Conservation (phyloP, 1,139 yeast species). For the Debaryomyces coudertii region DNA sequence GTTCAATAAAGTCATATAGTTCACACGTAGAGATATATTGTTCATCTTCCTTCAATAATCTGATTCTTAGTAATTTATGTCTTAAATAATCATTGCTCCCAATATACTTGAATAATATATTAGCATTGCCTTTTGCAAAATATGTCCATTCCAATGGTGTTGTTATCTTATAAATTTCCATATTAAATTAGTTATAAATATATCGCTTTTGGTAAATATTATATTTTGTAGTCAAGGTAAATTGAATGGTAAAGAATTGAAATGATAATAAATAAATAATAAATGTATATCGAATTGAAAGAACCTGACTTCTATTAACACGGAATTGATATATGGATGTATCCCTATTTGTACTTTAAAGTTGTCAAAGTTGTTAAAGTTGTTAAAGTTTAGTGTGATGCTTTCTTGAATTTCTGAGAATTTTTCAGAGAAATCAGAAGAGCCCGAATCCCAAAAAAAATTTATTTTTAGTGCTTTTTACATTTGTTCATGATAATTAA, state of each 20-base stretch:
- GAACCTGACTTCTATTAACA: background rate
- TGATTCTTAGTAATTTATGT: slow-evolving; percentile 40
- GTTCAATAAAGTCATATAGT: slow-evolving; percentile 46
- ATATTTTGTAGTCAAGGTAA: background rate
- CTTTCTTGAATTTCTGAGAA: slow-evolving; percentile 1
- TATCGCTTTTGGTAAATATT: background rate
- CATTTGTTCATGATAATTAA: background rate
- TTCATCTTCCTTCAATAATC: slow-evolving; percentile 40
- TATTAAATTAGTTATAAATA: slow-evolving; percentile 16
- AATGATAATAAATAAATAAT: slow-evolving; percentile 4
- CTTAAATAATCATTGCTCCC: slow-evolving; percentile 42
- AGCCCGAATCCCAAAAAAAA: background rate
- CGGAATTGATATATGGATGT: background rate
- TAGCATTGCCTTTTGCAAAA: slow-evolving; percentile 52
- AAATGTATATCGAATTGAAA: slow-evolving; percentile 4
- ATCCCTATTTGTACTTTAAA: background rate
- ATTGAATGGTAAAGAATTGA: background rate
- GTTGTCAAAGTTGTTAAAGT: background rate
- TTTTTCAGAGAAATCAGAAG: background rate
- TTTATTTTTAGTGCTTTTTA: background rate
- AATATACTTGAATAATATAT: slow-evolving; percentile 44
- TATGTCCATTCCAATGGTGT: slow-evolving; percentile 45
- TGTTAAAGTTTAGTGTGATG: background rate
- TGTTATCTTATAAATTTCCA: slow-evolving; percentile 49
- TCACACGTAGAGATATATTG: slow-evolving; percentile 49